phyloP scores from a whole-genome alignment of 257 asterid species.

The Nicotiana knightiana region DNA sequence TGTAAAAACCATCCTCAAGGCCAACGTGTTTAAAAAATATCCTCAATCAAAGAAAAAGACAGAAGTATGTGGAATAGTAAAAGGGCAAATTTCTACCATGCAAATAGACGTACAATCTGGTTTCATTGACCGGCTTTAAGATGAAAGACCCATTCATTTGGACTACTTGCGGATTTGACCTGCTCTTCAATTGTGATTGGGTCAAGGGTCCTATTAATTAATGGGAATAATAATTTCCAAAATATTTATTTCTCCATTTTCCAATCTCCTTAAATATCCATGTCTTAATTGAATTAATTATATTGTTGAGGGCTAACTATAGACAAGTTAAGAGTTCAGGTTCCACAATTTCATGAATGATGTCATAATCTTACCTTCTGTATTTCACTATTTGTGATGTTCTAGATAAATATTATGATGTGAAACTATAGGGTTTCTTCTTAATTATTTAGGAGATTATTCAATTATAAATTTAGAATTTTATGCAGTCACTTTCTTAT shows the following conservation, averaged over 20 bases:
- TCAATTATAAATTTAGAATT: no score
- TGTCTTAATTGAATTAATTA: neutral
- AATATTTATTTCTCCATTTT: neutral
- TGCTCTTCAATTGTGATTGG: neutral
- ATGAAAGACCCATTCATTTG: neutral
- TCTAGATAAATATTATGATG: no score
- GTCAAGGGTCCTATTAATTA: neutral
- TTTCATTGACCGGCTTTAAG: neutral
- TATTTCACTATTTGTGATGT: no score
- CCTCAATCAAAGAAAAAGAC: neutral
- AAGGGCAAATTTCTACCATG: neutral
- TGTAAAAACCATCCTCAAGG: neutral
- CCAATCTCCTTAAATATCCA: neutral
- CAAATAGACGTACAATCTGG: neutral
- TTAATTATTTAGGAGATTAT: no score
- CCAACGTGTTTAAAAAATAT: neutral
- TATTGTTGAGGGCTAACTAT: neutral
- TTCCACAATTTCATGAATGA: neutral
- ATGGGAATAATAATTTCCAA: neutral
- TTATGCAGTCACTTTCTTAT: no score
- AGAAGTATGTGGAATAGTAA: neutral
- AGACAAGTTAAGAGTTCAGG: neutral
- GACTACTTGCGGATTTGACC: neutral
- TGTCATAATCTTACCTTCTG: neutral
- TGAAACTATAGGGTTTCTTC: no score